These are phyloP conservation scores for Helotiales sp. DNA, from an alignment of 2,329 filamentous ascomycete species.

Conservation along the genomic window DNA sequence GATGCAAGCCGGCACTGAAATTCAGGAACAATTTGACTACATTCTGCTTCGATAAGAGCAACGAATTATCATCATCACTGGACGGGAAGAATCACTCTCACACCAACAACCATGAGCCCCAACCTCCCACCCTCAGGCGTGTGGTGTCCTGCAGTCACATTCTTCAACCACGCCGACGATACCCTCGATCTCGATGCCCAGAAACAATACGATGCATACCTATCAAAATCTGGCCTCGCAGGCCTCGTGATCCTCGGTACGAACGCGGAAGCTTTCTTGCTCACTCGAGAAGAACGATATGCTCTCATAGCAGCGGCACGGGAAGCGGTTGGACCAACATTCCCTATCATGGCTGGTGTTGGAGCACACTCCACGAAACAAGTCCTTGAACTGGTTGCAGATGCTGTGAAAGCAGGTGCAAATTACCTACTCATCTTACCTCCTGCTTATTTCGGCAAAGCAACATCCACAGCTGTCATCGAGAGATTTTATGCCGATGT, in stretches of 20 bases:
- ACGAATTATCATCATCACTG: neutral
- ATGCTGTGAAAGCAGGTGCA: constrained; percentile 48
- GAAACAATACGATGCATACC: constrained; percentile 46
- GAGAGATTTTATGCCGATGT: constrained; percentile 48
- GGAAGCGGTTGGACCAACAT: constrained; percentile 44
- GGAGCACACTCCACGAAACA: constrained; percentile 51
- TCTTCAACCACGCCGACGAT: constrained; percentile 46
- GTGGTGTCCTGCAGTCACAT: constrained; percentile 50
- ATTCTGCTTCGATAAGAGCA: neutral
- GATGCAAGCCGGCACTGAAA: too few relatives aligned
- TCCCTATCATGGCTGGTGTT: constrained; percentile 51
- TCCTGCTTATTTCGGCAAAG: constrained; percentile 51
- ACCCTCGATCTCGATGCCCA: constrained; percentile 44
- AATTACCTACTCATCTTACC: constrained; percentile 50
- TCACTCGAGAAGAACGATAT: constrained; percentile 48
- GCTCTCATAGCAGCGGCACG: constrained; percentile 45
- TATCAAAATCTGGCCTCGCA: constrained; percentile 44
- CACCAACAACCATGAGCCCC: neutral
- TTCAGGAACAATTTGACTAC: too few relatives aligned
- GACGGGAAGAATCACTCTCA: neutral
- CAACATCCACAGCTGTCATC: constrained; percentile 46
- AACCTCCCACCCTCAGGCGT: constrained; percentile 36
- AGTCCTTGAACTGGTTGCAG: constrained; percentile 46
- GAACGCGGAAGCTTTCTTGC: constrained; percentile 50
- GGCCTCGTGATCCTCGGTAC: constrained; percentile 50